phyloP scores from a whole-genome alignment of 2,329 filamentous ascomycete species.

The Stachybotrys chartarum region DNA sequence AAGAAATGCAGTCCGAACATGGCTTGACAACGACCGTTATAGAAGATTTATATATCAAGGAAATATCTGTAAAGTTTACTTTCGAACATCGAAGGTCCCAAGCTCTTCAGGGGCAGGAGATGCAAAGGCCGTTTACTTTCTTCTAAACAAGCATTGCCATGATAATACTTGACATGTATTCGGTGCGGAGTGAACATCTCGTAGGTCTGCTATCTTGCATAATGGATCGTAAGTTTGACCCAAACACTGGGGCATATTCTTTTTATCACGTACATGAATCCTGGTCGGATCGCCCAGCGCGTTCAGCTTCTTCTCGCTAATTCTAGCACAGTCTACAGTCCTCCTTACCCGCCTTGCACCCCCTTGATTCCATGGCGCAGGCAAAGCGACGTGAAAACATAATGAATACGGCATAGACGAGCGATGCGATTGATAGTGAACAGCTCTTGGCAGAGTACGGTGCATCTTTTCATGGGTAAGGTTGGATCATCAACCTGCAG shows the following conservation, averaged over 20 bases:
- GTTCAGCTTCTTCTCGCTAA: slow-evolving; percentile 3
- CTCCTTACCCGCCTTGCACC: slow-evolving; percentile 3
- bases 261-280: slow-evolving; percentile 5
- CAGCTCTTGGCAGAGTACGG: slow-evolving; percentile 4
- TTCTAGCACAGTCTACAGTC: slow-evolving; percentile 3
- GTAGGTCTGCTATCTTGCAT: neutral
- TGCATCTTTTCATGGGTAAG: slow-evolving; percentile 4
- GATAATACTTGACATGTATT: no score
- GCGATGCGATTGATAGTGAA: slow-evolving; percentile 4
- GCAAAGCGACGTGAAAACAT: slow-evolving; percentile 4
- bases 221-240: neutral
- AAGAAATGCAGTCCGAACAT: no score
- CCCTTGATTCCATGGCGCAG: slow-evolving; percentile 4
- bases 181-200: no score
- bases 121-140: no score
- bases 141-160: no score
- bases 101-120: no score
- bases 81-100: no score
- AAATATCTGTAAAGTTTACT: no score
- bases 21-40: no score
- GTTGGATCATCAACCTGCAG: neutral
- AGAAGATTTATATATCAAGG: no score
- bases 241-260: neutral
- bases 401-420: slow-evolving; percentile 3
- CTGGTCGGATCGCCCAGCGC: slow-evolving; percentile 5